Conservation (phyloP, 441 rosid species). For the Mallotus japonicus region DNA sequence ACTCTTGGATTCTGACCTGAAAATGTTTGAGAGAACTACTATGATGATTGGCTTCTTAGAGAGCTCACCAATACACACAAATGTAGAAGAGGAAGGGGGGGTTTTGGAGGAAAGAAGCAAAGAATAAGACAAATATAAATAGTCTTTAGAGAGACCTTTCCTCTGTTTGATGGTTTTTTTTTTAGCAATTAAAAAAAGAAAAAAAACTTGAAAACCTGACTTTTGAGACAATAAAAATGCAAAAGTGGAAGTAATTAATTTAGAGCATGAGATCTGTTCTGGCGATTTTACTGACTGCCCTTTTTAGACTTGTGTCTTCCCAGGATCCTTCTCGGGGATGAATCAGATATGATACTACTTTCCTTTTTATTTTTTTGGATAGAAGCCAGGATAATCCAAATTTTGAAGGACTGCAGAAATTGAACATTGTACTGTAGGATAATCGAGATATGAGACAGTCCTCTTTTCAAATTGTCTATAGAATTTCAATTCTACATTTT, state of each 20-base stretch:
- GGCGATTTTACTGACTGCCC: slow-evolving; percentile 17
- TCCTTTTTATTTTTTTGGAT: not conserved
- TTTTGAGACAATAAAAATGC: slow-evolving; percentile 14
- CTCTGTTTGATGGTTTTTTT: slow-evolving; percentile 21
- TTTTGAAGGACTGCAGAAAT: no score
- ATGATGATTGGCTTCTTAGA: not conserved
- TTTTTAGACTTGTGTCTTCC: not conserved
- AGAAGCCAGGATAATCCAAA: no score
- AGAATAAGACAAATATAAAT: slow-evolving; percentile 19
- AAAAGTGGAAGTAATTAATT: not conserved
- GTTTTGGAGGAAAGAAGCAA: not conserved
- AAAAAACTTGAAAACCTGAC: slow-evolving; percentile 18
- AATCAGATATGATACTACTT: not conserved
- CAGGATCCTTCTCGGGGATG: not conserved
- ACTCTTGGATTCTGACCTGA: slow-evolving; percentile 20
- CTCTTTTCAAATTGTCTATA: no score
- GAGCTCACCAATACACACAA: not conserved
- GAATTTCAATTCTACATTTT: no score
- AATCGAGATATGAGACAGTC: no score
- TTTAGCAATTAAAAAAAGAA: no score
- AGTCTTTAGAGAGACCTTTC: slow-evolving; percentile 32
- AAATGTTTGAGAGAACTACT: not conserved
- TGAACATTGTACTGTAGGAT: no score
- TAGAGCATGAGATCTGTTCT: not conserved
- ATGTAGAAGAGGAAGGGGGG: not conserved